Evolutionary conservation across 2,329 filamentous ascomycete species (phyloP).

Genomic region (Chrysoporthe puriensis): DNA sequence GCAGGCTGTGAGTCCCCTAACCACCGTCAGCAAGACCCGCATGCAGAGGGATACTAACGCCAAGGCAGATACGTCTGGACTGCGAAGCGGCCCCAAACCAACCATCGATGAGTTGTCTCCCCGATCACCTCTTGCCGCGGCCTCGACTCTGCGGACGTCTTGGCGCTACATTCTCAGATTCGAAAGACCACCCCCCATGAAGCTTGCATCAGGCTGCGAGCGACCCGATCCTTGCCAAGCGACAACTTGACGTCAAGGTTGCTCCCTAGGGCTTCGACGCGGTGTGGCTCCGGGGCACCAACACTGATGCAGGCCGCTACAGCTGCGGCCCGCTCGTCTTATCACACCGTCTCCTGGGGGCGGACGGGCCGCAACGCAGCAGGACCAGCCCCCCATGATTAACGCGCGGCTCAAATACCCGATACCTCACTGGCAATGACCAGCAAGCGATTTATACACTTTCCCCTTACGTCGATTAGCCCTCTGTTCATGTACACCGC

Average conservation of each 20-base stretch:
- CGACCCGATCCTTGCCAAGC: neutral
- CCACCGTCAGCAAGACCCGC: neutral
- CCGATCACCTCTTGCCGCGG: neutral
- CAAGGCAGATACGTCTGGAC: slow-evolving; percentile 41
- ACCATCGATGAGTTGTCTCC: neutral
- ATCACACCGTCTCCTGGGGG: slow-evolving; percentile 13
- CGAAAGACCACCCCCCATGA: neutral
- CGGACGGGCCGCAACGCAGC: slow-evolving; percentile 14
- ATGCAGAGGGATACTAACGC: neutral
- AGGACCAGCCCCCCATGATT: slow-evolving; percentile 18
- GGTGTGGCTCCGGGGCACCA: neutral
- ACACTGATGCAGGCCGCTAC: slow-evolving; percentile 8
- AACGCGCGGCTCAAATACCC: slow-evolving; percentile 22
- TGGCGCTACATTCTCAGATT: neutral
- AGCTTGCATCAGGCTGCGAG: neutral
- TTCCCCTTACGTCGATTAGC: neutral
- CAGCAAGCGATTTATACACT: slow-evolving; percentile 14
- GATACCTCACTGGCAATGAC: slow-evolving; percentile 2
- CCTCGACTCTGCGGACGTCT: neutral
- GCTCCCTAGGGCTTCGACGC: slow-evolving; percentile 7
- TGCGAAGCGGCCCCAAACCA: slow-evolving; percentile 34
- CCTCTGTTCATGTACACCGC: neutral
- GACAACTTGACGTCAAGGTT: neutral
- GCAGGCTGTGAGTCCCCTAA: slow-evolving; percentile 69
- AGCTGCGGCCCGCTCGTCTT: slow-evolving; percentile 13